Conservation (phyloP, 108 stramenopile species). For the Stephanodiscus minutulus region DNA sequence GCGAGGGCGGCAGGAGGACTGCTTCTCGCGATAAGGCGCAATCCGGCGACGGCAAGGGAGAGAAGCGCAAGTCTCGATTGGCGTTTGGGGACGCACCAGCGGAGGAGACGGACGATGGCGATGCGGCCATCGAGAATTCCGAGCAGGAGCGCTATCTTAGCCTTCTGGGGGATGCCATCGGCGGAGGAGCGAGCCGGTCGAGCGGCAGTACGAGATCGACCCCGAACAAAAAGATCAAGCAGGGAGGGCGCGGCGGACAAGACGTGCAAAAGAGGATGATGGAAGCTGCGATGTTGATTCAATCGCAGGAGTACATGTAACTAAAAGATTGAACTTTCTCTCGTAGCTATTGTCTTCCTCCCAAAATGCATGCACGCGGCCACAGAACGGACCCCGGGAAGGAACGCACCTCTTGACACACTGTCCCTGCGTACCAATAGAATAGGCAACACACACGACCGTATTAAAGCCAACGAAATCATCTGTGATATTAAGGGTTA, state of each 20-base stretch:
- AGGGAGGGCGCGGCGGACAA: slow-evolving; percentile 1
- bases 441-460: too few relatives aligned
- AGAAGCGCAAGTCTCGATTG: slow-evolving; percentile 36
- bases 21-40: background rate
- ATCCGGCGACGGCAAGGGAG: slow-evolving; percentile 6
- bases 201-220: slow-evolving; percentile 1
- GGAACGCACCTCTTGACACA: too few relatives aligned
- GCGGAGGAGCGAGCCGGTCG: background rate
- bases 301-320: slow-evolving; percentile 38
- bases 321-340: too few relatives aligned
- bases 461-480: too few relatives aligned
- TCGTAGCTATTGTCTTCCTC: too few relatives aligned
- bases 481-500: too few relatives aligned
- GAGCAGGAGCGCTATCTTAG: slow-evolving; percentile 22
- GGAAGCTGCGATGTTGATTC: slow-evolving; percentile 34
- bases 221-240: slow-evolving; percentile 12
- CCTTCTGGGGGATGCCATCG: slow-evolving; percentile 12
- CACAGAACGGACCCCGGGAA: too few relatives aligned
- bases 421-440: too few relatives aligned
- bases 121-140: slow-evolving; percentile 12
- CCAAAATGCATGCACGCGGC: too few relatives aligned
- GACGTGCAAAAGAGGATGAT: slow-evolving; percentile 35
- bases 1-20: background rate
- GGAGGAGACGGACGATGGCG: background rate
- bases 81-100: slow-evolving; percentile 18